Percentiles rank a stretch among this genome's conserved stretches.
These are phyloP conservation scores for Dothidotthia symphoricarpi DNA, from an alignment of 2,329 filamentous ascomycete species.

Conservation along the genomic window DNA sequence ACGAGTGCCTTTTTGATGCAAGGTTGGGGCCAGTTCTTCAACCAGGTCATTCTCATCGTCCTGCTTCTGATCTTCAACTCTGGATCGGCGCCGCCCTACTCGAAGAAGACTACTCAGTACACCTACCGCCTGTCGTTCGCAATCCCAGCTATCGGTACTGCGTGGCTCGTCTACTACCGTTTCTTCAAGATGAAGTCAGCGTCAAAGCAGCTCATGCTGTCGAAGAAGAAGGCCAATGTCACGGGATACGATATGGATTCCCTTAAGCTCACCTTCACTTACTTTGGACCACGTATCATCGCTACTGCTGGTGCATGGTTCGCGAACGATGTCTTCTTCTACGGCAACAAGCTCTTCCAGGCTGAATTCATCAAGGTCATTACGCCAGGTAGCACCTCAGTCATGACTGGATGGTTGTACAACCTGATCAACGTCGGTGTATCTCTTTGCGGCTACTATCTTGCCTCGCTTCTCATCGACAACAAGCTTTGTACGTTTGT, in stretches of 20 bases:
- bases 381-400: slow-evolving; percentile 63
- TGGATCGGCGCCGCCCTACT: slow-evolving; percentile 73
- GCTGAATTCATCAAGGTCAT: slow-evolving; percentile 84
- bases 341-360: slow-evolving; percentile 98
- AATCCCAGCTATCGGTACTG: slow-evolving; percentile 82
- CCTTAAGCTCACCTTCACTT: slow-evolving; percentile 70
- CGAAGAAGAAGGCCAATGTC: slow-evolving; percentile 82
- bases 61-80: slow-evolving; percentile 86
- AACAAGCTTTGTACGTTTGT: slow-evolving; percentile 86
- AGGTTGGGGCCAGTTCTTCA: slow-evolving; percentile 94
- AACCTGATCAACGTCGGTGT: slow-evolving; percentile 89
- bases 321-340: slow-evolving; percentile 97
- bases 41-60: slow-evolving; percentile 86
- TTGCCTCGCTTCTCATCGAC: slow-evolving; percentile 85
- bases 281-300: slow-evolving; percentile 83
- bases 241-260: slow-evolving; percentile 92
- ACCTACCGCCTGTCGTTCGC: slow-evolving; percentile 91
- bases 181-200: slow-evolving; percentile 91
- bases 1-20: slow-evolving; percentile 97
- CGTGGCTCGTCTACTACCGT: slow-evolving; percentile 96
- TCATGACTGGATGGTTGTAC: slow-evolving; percentile 89
- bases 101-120: slow-evolving; percentile 74
- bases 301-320: slow-evolving; percentile 91
- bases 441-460: slow-evolving; percentile 83
- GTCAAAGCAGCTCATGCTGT: slow-evolving; percentile 73